phyloP scores from a whole-genome alignment of 1,284 basidiomycete species.

The Boletus subluridellus region DNA sequence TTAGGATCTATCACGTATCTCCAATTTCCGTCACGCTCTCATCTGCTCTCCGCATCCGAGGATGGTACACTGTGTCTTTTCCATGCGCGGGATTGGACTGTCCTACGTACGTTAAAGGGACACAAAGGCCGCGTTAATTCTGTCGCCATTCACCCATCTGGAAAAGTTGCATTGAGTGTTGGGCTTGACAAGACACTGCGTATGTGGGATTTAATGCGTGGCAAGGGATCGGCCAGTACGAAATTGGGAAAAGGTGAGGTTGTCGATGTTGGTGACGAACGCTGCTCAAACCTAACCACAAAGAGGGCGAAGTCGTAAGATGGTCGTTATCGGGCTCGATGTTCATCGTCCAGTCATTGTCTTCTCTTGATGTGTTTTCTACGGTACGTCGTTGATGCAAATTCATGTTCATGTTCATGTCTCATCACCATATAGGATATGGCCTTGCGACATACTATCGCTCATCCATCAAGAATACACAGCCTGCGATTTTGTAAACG shows the following conservation, averaged over 20 bases:
- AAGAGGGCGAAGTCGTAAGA: conserved; percentile 84
- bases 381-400: conserved; percentile 51
- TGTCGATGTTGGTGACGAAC: not conserved
- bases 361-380: conserved; percentile 76
- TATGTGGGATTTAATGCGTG: conserved; percentile 99
- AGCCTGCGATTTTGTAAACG: conserved; percentile 69
- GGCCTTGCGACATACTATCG: conserved; percentile 65
- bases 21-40: conserved; percentile 82
- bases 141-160: conserved; percentile 88
- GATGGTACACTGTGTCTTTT: conserved; percentile 90
- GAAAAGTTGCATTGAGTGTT: conserved; percentile 86
- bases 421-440: conserved; percentile 52
- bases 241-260: conserved; percentile 77
- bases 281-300: conserved; percentile 11
- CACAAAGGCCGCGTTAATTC: conserved; percentile 91
- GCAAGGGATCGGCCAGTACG: conserved; percentile 83
- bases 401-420: not conserved
- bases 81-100: conserved; percentile 88
- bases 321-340: conserved; percentile 76
- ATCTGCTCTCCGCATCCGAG: conserved; percentile 86
- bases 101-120: conserved; percentile 84
- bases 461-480: conserved; percentile 76
- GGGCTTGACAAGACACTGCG: conserved; percentile 87
- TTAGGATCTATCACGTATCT: conserved; percentile 88
- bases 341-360: conserved; percentile 76